Base-by-base conservation (phyloP, 1,139 yeast species). In the Kurtzmaniella quercitrusa region DNA sequence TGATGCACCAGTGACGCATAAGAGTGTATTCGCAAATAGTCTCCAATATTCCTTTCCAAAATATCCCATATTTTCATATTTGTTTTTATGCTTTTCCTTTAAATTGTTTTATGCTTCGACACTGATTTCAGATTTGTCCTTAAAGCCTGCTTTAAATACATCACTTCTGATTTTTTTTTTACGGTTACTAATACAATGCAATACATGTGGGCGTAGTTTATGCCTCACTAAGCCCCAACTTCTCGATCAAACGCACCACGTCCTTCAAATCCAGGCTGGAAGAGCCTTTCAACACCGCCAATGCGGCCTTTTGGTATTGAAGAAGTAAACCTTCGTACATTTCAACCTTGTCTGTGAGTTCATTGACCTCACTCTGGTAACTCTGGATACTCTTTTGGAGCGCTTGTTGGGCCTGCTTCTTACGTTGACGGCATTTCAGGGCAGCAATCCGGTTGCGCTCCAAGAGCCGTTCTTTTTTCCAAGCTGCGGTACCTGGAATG, bases 361-460 rank as follows among this genome's bases (percentile, higher is more conserved):
- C 53, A n/a, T 57, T 60, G 47, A 80, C 73, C 45, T 79, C 78
- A 16, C 52, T 56, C 40, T 73, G 69, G 43, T 76, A 66, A 41
- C 68, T 70, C 39, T 68, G 72, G 34, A 81, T 72, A 50, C 78
- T 84, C 43, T 74, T 78, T 51, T 80, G 82, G 43, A 84, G 57
- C 55, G 81, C 82, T 47, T 75, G 69, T 54, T 84, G 91, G 0
- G 87, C 84, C 42, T 81, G 78, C 51, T 84, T 84, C 64, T 84
- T 84, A 36, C 91, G 67, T 55, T 82, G 88, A 52, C 93, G 68
- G 66, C 93, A 84, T 54, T 82, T 84, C 11, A 85, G 79, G 0
- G 91, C 91, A 1, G 93, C 93, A 16, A 84, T 70, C 50, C 88
- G 65, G 53, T 84, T 84, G 52, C 91, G 64, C 56, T 83, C 91